These are phyloP conservation scores for Fusarium sp. DNA, from an alignment of 2,329 filamentous ascomycete genomes.

Conservation along the genomic window DNA sequence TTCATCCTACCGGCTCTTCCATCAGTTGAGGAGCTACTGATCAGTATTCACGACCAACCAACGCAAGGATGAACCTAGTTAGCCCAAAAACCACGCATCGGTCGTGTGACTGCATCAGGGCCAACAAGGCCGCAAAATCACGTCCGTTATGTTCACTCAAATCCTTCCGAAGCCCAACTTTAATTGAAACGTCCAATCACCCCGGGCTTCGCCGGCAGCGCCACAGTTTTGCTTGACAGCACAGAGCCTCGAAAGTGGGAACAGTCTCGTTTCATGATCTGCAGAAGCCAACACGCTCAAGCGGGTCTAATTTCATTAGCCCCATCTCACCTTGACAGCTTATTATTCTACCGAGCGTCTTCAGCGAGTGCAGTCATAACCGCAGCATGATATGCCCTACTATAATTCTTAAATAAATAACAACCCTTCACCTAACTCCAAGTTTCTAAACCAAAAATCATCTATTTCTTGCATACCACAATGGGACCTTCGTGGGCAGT, in stretches of 20 bases:
- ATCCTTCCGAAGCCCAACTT: no score
- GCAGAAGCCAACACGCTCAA: neutral
- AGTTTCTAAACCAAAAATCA: neutral
- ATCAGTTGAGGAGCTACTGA: no score
- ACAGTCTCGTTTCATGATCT: slow-evolving; percentile 1
- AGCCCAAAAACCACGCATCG: no score
- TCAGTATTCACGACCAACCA: no score
- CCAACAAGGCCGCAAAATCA: no score
- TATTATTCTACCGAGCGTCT: no score
- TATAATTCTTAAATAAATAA: neutral
- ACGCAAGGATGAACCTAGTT: no score
- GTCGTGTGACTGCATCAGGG: no score
- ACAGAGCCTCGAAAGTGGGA: neutral
- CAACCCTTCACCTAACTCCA: neutral
- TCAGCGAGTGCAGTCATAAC: no score
- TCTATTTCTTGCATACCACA: neutral
- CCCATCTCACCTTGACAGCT: neutral
- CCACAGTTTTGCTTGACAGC: neutral
- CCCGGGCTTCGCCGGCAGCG: neutral
- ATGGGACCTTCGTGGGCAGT: neutral
- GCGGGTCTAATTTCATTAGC: neutral
- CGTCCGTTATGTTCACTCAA: no score
- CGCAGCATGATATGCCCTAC: no score
- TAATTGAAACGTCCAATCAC: neutral
- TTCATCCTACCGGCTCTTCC: no score